These are phyloP conservation scores for Podospora anserina DNA, from an alignment of 495 filamentous ascomycete genomes.

Conservation along the genomic window DNA sequence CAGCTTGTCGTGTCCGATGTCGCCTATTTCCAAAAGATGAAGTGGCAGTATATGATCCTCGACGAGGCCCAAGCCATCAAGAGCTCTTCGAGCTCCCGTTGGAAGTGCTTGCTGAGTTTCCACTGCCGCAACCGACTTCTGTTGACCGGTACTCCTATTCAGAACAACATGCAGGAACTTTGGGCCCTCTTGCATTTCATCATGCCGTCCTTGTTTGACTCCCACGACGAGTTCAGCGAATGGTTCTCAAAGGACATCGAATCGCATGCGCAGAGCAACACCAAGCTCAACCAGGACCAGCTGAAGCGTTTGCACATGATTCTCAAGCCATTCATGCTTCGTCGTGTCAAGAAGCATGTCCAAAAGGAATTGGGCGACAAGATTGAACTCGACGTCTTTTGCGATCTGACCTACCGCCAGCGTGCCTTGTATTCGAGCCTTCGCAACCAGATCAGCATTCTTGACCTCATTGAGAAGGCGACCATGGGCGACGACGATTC, in stretches of 20 bases:
- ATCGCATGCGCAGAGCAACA: constrained; percentile 96
- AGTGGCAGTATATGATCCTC: constrained; percentile 99
- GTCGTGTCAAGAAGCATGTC: constrained; percentile 98
- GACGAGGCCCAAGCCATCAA: constrained; percentile 99
- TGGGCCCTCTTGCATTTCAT: constrained; percentile 99
- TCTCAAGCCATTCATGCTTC: constrained; percentile 97
- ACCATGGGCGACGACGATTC: constrained; percentile 93
- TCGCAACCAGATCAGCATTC: constrained; percentile 94
- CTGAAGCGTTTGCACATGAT: constrained; percentile 97
- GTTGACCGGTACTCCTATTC: constrained; percentile 94
- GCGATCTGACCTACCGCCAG: constrained; percentile 94
- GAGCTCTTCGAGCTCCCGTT: constrained; percentile 90
- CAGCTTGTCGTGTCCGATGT: constrained; percentile 95
- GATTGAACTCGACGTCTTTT: constrained; percentile 94
- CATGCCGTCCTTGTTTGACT: constrained; percentile 98
- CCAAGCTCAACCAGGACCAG: constrained; percentile 96
- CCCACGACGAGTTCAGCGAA: constrained; percentile 98
- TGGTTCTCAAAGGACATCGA: constrained; percentile 99
- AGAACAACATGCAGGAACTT: constrained; percentile 99
- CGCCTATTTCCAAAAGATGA: constrained; percentile 96
- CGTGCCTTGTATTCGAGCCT: constrained; percentile 89
- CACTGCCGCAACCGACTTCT: constrained; percentile 93
- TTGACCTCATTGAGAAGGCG: constrained; percentile 97
- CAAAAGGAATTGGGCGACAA: constrained; percentile 98
- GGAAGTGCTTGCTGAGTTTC: constrained; percentile 93